Evolutionary conservation across 2,329 filamentous ascomycete species (phyloP), one percentile per base, ranked within the genome.

Genomic region (Huntiella bhutanensis): DNA sequence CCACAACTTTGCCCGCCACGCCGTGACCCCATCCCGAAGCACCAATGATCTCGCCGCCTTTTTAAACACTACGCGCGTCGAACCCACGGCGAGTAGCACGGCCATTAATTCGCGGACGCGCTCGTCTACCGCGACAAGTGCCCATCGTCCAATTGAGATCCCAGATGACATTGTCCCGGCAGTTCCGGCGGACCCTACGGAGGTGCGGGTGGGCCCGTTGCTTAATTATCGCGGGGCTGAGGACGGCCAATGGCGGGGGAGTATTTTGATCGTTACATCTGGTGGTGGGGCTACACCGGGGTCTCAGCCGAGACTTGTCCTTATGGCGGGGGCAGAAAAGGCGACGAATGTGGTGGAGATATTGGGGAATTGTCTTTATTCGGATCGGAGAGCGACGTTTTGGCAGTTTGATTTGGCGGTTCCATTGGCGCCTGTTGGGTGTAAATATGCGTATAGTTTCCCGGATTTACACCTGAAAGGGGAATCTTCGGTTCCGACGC

Each of bases 371-470:
- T 64, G 71, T 69, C 58, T 88, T 63, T 64, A 80, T 76, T 72
- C 80, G 58, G 70, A 80, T 55, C 60, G 63, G 41, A 63, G 70
- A 62, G 64, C 78, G 69, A 96, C 88, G 0, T 98, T 98, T 61
- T 98, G 91, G 91, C 73, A 80, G 48, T 98, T 96, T 62, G 80
- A 81, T 54, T 60, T 98, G 32, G 70, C 77, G 53, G 74, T 94
- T 34, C 82, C 87, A 52, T 73, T 98, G 51, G 73, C 74, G 45
- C 60, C 68, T 11, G 64, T 60, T 49, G 85, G 94, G 65, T 70
- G 77, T 48, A 71, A 73, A 57, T 94, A 85, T 78, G 73, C 81
- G 54, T 95, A 95, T 62, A 66, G 66, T 16, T 73, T 95, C 49
- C 72, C 75, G 5, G 72, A 71, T 11, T 64, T 91, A 56, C 69